Conservation (phyloP, 257 asterid genomes). For the Solanum pinnatisectum region DNA sequence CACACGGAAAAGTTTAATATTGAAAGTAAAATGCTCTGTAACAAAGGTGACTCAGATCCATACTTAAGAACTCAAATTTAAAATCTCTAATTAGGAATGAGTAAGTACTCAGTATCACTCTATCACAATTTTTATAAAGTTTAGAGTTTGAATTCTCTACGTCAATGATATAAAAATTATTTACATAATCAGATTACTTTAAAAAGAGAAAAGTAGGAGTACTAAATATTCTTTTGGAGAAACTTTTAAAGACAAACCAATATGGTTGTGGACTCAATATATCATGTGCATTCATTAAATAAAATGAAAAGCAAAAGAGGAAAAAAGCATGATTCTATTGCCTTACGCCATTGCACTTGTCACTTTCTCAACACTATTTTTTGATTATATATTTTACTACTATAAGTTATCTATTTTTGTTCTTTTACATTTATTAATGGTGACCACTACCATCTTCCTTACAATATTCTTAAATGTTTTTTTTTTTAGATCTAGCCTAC, state of each 20-base stretch:
- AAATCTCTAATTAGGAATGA: not conserved
- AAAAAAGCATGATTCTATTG: not conserved
- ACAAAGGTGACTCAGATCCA: not conserved
- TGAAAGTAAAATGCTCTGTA: no score
- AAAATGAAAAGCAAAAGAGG: not conserved
- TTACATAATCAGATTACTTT: not conserved
- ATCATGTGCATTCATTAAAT: constrained; percentile 13
- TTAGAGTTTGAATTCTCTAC: not conserved
- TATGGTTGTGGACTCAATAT: constrained; percentile 6
- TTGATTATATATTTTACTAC: not conserved
- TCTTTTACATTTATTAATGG: not conserved
- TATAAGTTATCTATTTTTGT: not conserved
- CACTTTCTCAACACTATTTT: not conserved
- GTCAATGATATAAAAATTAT: not conserved
- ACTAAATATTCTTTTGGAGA: not conserved
- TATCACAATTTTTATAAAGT: not conserved
- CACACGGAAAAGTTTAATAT: no score
- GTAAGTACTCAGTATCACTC: no score
- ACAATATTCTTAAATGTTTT: not conserved
- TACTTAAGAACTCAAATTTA: no score
- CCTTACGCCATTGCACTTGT: not conserved
- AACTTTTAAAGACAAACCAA: constrained; percentile 14
- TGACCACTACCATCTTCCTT: not conserved
- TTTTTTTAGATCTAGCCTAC: not conserved
- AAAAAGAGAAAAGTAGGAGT: not conserved